Percentiles rank a stretch among this genome's conserved stretches.
These are phyloP conservation scores for Wakefieldia striispora DNA, from an alignment of 768 basidiomycete genomes.

Conservation along the genomic window DNA sequence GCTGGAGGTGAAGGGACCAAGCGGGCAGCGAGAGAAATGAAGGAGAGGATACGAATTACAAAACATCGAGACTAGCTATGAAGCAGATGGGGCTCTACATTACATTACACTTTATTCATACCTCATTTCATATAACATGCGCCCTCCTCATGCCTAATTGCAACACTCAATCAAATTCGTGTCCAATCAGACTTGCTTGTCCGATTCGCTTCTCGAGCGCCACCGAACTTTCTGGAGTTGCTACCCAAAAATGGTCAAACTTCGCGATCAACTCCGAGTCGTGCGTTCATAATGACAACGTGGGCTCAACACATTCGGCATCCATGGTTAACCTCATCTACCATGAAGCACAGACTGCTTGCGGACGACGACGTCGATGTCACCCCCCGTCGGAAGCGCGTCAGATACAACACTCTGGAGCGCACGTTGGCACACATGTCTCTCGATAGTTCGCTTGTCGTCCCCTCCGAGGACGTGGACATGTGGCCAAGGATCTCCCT, in stretches of 20 bases:
- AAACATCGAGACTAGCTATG: slow-evolving; percentile 17
- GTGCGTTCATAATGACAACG: slow-evolving; percentile 25
- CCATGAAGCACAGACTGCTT: slow-evolving; percentile 40
- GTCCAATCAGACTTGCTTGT: too few relatives aligned
- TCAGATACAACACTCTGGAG: slow-evolving; percentile 50
- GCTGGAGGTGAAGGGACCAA: slow-evolving; percentile 67
- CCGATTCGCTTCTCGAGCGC: not conserved
- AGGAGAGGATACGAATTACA: slow-evolving; percentile 32
- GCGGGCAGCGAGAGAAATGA: slow-evolving; percentile 52
- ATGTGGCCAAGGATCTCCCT: slow-evolving; percentile 13
- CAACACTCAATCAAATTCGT: too few relatives aligned
- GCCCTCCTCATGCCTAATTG: too few relatives aligned
- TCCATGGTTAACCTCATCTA: slow-evolving; percentile 43
- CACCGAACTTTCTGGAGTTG: slow-evolving; percentile 12
- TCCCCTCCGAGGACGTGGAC: slow-evolving; percentile 17
- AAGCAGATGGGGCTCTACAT: slow-evolving; percentile 1
- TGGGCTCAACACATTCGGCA: slow-evolving; percentile 38
- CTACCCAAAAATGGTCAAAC: not conserved
- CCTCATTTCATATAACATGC: too few relatives aligned
- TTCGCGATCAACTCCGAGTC: not conserved
- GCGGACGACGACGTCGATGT: slow-evolving; percentile 15
- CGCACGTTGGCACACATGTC: slow-evolving; percentile 54
- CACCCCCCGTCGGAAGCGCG: slow-evolving; percentile 43
- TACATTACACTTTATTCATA: slow-evolving; percentile 8
- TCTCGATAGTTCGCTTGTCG: slow-evolving; percentile 13